Evolutionary conservation across 148 eudicot genomes (phyloP), one percentile per base, ranked within the genome.

Genomic region (Beta vulgaris): DNA sequence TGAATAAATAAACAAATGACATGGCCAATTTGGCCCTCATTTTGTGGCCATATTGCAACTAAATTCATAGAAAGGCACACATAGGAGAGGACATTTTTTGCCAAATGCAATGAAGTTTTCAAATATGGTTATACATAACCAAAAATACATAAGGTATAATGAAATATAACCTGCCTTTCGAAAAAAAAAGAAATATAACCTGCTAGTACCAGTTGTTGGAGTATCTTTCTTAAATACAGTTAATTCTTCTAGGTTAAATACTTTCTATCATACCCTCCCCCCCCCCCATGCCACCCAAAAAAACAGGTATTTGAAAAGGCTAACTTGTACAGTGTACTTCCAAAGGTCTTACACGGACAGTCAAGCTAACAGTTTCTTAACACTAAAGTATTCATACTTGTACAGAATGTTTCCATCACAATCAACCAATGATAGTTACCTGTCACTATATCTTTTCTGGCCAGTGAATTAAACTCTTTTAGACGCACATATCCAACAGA

Each of bases 391-490:
- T n/a, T n/a, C n/a, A n/a, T n/a, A n/a, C n/a, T n/a, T n/a, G n/a
- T n/a, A n/a, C n/a, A n/a, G n/a, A n/a, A n/a, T n/a, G n/a, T n/a
- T n/a, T 49, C 21, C 18, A 16, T n/a, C 26, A 64, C 19, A 14
- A 21, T 14, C 16, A 66, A 67, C 4, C 58, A 64, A 34, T 61
- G 26, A 26, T 36, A 73, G 13, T 37, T 82, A 94, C 98, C 98
- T 82, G 86, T 92, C n/a, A 90, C 88, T 72, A 94, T 78, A 84
- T 94, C 96, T 83, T 92, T 94, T 82, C 84, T 94, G 23, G 98
- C 98, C 82, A 90, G 81, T 28, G 98, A 97, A 89, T 94, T 94
- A 83, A 94, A 94, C 85, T 94, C 98, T 81, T 94, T 94, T 19
- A 94, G 81, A 68, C 91, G 97, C 76, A 94, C 89, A 84, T 94